phyloP scores from a whole-genome alignment of 371 early-diverging fungal genomes.

The Mortierella sp. region DNA sequence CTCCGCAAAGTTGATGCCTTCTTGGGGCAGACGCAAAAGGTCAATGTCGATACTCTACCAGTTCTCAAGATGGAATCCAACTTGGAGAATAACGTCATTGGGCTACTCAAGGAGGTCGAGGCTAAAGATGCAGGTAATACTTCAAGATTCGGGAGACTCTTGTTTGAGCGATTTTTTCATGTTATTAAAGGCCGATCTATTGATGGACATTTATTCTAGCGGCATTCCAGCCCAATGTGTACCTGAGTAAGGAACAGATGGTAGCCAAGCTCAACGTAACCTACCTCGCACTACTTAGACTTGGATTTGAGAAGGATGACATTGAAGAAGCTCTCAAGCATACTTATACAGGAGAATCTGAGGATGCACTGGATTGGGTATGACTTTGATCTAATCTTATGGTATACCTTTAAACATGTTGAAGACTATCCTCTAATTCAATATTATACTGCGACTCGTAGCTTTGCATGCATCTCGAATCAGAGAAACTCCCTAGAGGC shows the following conservation, averaged over 20 bases:
- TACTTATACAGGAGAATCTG: conserved; percentile 61
- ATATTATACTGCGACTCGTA: conserved; percentile 13
- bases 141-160: not conserved
- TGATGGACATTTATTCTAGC: conserved; percentile 5
- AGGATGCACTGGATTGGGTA: conserved; percentile 73
- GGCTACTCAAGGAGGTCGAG: conserved; percentile 41
- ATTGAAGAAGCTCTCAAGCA: conserved; percentile 63
- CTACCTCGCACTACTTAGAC: conserved; percentile 61
- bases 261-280: conserved; percentile 65
- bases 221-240: conserved; percentile 34
- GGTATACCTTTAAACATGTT: not conserved
- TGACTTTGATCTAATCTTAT: not conserved
- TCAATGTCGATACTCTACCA: conserved; percentile 51
- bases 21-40: conserved; percentile 45
- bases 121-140: conserved; percentile 37
- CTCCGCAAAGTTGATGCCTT: conserved; percentile 53
- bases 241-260: conserved; percentile 55
- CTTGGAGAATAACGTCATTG: conserved; percentile 50
- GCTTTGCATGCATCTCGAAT: conserved; percentile 68
- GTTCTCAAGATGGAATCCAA: conserved; percentile 52
- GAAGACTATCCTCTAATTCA: not conserved
- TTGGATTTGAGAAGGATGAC: conserved; percentile 64
- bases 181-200: not conserved
- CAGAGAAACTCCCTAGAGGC: conserved; percentile 69
- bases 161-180: not conserved